These are phyloP conservation scores for Pseudohalonectria lignicola DNA, from an alignment of 2,329 filamentous ascomycete species.

Conservation along the genomic window DNA sequence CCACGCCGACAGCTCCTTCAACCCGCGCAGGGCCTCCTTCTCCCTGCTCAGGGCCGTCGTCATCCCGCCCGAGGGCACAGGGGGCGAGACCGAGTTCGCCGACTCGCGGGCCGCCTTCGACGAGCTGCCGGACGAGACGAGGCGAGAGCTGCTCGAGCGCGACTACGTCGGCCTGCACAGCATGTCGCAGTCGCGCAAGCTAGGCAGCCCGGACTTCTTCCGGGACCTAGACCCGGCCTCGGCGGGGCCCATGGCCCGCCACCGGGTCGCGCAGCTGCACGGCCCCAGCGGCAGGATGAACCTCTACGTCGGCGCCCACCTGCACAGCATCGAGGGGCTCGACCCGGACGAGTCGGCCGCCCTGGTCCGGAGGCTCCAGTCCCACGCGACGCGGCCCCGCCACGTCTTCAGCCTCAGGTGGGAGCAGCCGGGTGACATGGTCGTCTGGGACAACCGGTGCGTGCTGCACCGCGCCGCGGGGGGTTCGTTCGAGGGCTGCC, in stretches of 20 bases:
- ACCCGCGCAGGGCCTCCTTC: slow-evolving; percentile 39
- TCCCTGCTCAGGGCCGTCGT: slow-evolving; percentile 37
- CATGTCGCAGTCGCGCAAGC: slow-evolving; percentile 39
- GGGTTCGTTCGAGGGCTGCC: slow-evolving; percentile 35
- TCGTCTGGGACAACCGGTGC: slow-evolving; percentile 49
- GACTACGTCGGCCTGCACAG: slow-evolving; percentile 38
- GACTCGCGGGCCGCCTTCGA: slow-evolving; percentile 40
- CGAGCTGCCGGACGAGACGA: slow-evolving; percentile 25
- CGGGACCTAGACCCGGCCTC: slow-evolving; percentile 28
- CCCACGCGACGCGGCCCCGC: slow-evolving; percentile 33
- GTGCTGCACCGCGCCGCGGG: slow-evolving; percentile 41
- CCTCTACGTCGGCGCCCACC: slow-evolving; percentile 40
- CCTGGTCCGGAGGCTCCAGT: slow-evolving; percentile 28
- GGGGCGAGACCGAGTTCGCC: slow-evolving; percentile 41
- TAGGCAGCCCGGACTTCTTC: slow-evolving; percentile 37
- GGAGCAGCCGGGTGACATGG: slow-evolving; percentile 34
- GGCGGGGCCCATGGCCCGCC: slow-evolving; percentile 25
- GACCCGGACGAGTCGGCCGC: slow-evolving; percentile 20
- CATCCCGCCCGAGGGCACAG: slow-evolving; percentile 30
- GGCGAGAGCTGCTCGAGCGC: slow-evolving; percentile 20
- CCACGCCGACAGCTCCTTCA: slow-evolving; percentile 44
- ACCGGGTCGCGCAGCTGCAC: slow-evolving; percentile 39
- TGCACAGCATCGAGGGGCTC: slow-evolving; percentile 35
- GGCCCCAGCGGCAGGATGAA: slow-evolving; percentile 38
- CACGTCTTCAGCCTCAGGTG: slow-evolving; percentile 35